Conservation (phyloP, 805 yeast species). For the Cyberlindnera sargentensis region DNA sequence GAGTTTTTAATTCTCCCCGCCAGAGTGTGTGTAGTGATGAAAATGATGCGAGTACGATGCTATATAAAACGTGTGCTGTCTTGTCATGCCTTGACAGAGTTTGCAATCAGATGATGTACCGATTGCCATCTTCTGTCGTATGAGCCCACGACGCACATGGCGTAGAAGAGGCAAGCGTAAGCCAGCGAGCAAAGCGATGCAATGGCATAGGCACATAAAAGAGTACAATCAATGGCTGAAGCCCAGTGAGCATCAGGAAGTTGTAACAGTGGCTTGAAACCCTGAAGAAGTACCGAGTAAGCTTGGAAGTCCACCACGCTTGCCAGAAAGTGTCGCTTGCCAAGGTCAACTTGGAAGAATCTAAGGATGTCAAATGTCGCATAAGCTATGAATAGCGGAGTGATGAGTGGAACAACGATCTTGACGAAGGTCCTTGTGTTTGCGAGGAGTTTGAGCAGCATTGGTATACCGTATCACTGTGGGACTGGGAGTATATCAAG, state of each 20-base stretch:
- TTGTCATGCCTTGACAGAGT: neutral
- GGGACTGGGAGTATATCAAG: too few relatives aligned
- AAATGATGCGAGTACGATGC: too few relatives aligned
- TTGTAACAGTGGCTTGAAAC: constrained; percentile 14
- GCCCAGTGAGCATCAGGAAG: too few relatives aligned
- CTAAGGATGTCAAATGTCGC: constrained; percentile 12
- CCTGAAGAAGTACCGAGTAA: constrained; percentile 12
- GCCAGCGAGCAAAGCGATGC: constrained; percentile 8
- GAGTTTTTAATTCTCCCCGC: too few relatives aligned
- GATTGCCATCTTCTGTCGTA: constrained; percentile 20
- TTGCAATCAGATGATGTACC: constrained; percentile 4
- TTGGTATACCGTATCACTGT: too few relatives aligned
- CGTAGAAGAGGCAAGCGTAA: constrained; percentile 14
- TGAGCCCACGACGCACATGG: constrained; percentile 13
- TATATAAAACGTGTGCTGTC: neutral
- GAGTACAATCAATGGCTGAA: too few relatives aligned
- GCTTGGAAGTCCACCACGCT: constrained; percentile 7
- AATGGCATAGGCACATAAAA: constrained; percentile 6
- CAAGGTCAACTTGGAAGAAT: constrained; percentile 3
- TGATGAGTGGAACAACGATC: constrained; percentile 13
- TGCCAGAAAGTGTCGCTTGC: constrained; percentile 12
- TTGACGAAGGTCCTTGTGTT: constrained; percentile 7
- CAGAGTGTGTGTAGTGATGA: too few relatives aligned
- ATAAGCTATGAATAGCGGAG: constrained; percentile 17
- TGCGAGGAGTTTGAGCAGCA: neutral